phyloP scores from a whole-genome alignment of 371 early-diverging fungal genomes.

The Mortierella sp. region DNA sequence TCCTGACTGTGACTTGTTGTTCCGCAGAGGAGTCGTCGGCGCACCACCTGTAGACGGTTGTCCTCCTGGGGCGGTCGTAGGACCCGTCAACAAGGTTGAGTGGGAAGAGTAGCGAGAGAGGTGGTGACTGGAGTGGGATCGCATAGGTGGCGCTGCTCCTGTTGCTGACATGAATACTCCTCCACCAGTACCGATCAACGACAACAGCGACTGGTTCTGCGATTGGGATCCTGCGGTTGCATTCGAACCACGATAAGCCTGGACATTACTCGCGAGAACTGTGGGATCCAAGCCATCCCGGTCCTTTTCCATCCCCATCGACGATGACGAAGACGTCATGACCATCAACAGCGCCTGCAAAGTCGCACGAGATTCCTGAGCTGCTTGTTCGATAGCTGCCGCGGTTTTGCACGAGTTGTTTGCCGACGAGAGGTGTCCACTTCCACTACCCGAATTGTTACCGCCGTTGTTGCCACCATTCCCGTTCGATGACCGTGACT shows the following conservation, averaged over 20 bases:
- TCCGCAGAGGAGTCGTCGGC: constrained; percentile 11
- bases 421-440: constrained; percentile 7
- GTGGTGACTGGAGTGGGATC: constrained; percentile 16
- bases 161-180: neutral
- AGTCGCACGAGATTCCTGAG: constrained; percentile 1
- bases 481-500: neutral
- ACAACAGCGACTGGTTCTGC: constrained; percentile 17
- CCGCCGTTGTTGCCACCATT: neutral
- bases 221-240: neutral
- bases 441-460: constrained; percentile 9
- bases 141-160: constrained; percentile 11
- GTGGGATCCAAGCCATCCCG: neutral
- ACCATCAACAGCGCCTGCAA: constrained; percentile 27
- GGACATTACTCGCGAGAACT: neutral
- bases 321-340: constrained; percentile 11
- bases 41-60: constrained; percentile 10
- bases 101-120: constrained; percentile 24
- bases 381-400: neutral
- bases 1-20: constrained; percentile 28
- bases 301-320: neutral
- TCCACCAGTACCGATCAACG: constrained; percentile 8
- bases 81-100: neutral
- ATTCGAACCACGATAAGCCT: neutral
- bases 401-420: neutral
- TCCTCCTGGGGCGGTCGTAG: neutral